Base-by-base conservation (phyloP, 2,329 filamentous ascomycete species). In the Daldinia sp. region DNA sequence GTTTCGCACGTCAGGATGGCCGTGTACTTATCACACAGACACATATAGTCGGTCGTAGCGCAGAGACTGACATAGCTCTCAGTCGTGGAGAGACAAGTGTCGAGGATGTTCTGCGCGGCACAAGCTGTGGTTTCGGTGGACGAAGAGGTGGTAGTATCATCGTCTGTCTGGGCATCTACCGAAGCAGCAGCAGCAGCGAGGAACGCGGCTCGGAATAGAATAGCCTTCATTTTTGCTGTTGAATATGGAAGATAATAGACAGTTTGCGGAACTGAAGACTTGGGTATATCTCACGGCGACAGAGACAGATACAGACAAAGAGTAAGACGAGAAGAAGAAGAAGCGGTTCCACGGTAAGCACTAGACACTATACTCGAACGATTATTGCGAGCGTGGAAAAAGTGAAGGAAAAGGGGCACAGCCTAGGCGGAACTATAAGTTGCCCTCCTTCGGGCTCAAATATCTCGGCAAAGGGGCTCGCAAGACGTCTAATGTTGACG, bases 21-120 rank as follows among this genome's bases (percentile, higher is more conserved):
- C 34, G 73, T 81, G 74, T 83, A 85, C 68, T 84, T 80, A 50
- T 80, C 77, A 76, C 87, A 90, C 27, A 87, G 78, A 76, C 87
- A 89, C 50, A 55, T 55, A 25, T 75, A 79, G 63, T 80, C 78
- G 5, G 67, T 73, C 15, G 70, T 47, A 2, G 45, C 49, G 60
- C 78, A 80, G 4, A 71, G 67, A n/a, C 48, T 61, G 4, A 76
- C 56, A 45, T 79, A 78, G 29, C 73, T 72, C 63, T 72, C 64
- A 0, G 76, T 78, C 6, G 74, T 77, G 2, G 66, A 58, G 15
- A 80, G 66, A 54, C 78, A 80, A 7, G 74, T 57, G 2, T 80
- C 76, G 37, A 80, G 72, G 29, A 80, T 77, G 37, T 71, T 68
- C 57, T 77, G 71, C 1, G 75, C 78, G 5, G 72, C 73, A 32